Conservation (phyloP, 768 basidiomycete species). For the button mushroom (Agaricus bisporus) region DNA sequence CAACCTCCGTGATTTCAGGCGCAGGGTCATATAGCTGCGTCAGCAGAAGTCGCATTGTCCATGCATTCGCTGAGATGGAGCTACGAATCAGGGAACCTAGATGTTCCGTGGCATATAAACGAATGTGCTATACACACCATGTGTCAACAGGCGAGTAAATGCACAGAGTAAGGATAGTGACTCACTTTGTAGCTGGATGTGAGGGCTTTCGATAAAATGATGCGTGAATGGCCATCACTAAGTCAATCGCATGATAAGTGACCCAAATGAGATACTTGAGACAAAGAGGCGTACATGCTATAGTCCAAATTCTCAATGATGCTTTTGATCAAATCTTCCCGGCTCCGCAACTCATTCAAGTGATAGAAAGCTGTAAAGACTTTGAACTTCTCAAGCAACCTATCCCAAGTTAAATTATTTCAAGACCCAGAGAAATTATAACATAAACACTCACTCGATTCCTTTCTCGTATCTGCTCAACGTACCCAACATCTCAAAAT, state of each 20-base stretch:
- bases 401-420: conserved; percentile 23
- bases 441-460: conserved; percentile 56
- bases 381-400: conserved; percentile 85
- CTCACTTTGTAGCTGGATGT: conserved; percentile 87
- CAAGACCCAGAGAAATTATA: not conserved
- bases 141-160: not conserved
- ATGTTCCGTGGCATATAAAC: conserved; percentile 83
- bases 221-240: conserved; percentile 92
- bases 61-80: conserved; percentile 61
- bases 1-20: conserved; percentile 83
- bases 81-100: conserved; percentile 75
- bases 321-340: conserved; percentile 88
- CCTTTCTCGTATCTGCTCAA: conserved; percentile 88
- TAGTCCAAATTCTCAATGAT: conserved; percentile 93
- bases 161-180: not conserved
- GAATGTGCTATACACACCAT: conserved; percentile 58
- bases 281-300: conserved; percentile 52
- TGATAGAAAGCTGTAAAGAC: conserved; percentile 97
- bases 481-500: conserved; percentile 92
- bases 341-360: conserved; percentile 80
- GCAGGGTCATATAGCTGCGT: conserved; percentile 96
- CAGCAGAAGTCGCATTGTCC: conserved; percentile 86
- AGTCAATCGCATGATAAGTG: conserved; percentile 9
- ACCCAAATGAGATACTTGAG: not conserved
- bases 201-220: conserved; percentile 89